These are phyloP conservation scores for Metschnikowia santaceciliae DNA, from an alignment of 805 yeast genomes.

Conservation along the genomic window DNA sequence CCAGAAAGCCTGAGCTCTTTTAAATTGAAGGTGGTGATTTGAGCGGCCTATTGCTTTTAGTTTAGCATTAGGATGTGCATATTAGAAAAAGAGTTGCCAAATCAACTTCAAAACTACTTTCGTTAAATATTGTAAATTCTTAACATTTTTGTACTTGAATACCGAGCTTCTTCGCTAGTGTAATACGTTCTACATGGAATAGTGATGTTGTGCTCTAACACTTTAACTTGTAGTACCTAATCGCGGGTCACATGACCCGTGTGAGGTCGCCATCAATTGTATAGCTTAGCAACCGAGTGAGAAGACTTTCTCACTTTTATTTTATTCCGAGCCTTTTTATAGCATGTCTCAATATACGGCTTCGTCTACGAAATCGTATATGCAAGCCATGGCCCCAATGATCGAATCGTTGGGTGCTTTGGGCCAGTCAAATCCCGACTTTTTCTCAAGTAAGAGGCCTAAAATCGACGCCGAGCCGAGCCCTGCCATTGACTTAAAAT, in stretches of 20 bases:
- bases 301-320: background rate
- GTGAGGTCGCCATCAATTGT: background rate
- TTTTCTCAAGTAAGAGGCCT: conserved; percentile 26
- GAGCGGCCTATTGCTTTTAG: too few species aligned
- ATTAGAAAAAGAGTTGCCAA: background rate
- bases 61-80: too few species aligned
- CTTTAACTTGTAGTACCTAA: background rate
- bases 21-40: too few species aligned
- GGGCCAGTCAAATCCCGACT: conserved; percentile 12
- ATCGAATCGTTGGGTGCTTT: conserved; percentile 38
- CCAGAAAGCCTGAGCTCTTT: too few species aligned
- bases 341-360: conserved; percentile 43
- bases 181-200: background rate
- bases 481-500: conserved; percentile 23
- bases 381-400: conserved; percentile 76
- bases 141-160: background rate
- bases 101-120: too few species aligned
- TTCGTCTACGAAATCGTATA: conserved; percentile 66
- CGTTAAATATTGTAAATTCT: too few species aligned
- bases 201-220: background rate
- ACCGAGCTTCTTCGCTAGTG: background rate
- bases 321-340: too few species aligned
- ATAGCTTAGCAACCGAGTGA: background rate
- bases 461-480: conserved; percentile 34
- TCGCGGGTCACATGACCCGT: background rate